phyloP scores from a whole-genome alignment of 495 filamentous ascomycete genomes.

The Trichocladium uniseriatum region DNA sequence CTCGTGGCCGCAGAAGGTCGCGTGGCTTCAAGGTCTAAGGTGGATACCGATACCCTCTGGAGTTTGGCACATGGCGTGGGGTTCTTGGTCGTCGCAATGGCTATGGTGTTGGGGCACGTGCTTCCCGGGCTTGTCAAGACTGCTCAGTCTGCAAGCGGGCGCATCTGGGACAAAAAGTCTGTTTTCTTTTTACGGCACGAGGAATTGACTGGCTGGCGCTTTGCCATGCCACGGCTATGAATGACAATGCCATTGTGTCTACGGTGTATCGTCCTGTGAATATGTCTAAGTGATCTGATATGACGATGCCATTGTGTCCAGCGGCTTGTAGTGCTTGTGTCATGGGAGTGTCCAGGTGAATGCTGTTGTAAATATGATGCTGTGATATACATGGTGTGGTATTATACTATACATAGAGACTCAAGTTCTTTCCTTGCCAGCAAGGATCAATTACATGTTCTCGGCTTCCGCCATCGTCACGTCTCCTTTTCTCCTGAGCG shows the following conservation, averaged over 20 bases:
- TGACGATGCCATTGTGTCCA: constrained; percentile 12
- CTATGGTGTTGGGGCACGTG: constrained; percentile 8
- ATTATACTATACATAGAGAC: neutral
- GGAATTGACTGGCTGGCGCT: constrained; percentile 10
- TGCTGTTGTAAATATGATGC: too few relatives aligned
- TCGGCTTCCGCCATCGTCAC: constrained; percentile 26
- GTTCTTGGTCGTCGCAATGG: constrained; percentile 12
- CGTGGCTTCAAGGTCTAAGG: constrained; percentile 97
- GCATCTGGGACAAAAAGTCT: constrained; percentile 9
- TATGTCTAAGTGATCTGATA: too few relatives aligned
- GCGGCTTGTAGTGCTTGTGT: too few relatives aligned
- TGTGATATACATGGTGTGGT: neutral
- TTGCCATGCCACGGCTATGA: constrained; percentile 1
- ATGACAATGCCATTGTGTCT: constrained; percentile 12
- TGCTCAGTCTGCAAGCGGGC: neutral
- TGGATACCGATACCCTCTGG: constrained; percentile 14
- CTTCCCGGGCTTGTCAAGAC: constrained; percentile 5
- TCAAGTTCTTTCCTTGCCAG: neutral
- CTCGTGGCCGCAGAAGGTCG: constrained; percentile 93
- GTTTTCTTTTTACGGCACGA: constrained; percentile 5
- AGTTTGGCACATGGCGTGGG: constrained; percentile 10
- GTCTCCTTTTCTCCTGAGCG: constrained; percentile 47
- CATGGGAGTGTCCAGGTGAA: too few relatives aligned
- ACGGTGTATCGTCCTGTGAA: too few relatives aligned
- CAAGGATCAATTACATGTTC: neutral